phyloP scores from a whole-genome alignment of 768 basidiomycete genomes.

The Cubamyces sp. region DNA sequence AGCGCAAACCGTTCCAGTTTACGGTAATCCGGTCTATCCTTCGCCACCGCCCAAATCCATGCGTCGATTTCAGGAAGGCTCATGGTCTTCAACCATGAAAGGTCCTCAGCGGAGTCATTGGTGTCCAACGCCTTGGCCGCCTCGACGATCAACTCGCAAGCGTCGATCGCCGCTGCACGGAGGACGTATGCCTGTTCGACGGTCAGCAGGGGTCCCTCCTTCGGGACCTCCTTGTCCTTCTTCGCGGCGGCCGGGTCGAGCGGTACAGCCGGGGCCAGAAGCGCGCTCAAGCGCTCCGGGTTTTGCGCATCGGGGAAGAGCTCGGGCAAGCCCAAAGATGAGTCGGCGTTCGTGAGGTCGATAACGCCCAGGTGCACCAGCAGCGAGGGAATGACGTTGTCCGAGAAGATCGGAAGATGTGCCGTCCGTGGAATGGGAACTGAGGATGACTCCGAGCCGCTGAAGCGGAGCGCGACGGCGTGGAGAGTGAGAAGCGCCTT shows the following conservation, averaged over 20 bases:
- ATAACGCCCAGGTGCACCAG: slow-evolving; percentile 78
- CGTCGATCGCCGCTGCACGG: slow-evolving; percentile 80
- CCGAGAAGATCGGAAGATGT: slow-evolving; percentile 69
- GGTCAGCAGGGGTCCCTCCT: slow-evolving; percentile 59
- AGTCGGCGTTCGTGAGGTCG: slow-evolving; percentile 53
- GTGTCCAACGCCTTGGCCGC: slow-evolving; percentile 46
- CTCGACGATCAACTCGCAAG: slow-evolving; percentile 70
- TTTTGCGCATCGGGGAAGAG: slow-evolving; percentile 55
- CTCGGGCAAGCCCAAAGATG: slow-evolving; percentile 44
- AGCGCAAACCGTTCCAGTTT: slow-evolving; percentile 67
- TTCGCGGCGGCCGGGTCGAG: slow-evolving; percentile 20
- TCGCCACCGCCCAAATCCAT: slow-evolving; percentile 86
- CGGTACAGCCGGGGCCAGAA: slow-evolving; percentile 42
- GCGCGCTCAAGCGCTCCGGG: slow-evolving; percentile 40
- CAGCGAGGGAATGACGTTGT: slow-evolving; percentile 85
- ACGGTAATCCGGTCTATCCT: slow-evolving; percentile 75
- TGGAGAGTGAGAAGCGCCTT: slow-evolving; percentile 86
- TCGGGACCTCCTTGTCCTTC: slow-evolving; percentile 32
- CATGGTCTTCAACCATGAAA: slow-evolving; percentile 58
- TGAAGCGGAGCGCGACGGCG: slow-evolving; percentile 69
- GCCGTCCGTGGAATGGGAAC: slow-evolving; percentile 56
- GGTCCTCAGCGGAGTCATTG: slow-evolving; percentile 32
- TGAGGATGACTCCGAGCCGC: slow-evolving; percentile 50
- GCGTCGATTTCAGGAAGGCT: slow-evolving; percentile 65
- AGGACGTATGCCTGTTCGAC: slow-evolving; percentile 68